Percentiles rank a stretch among this genome's conserved stretches.
Conservation (phyloP, 2,329 filamentous ascomycete genomes). For the Apiospora koreana region DNA sequence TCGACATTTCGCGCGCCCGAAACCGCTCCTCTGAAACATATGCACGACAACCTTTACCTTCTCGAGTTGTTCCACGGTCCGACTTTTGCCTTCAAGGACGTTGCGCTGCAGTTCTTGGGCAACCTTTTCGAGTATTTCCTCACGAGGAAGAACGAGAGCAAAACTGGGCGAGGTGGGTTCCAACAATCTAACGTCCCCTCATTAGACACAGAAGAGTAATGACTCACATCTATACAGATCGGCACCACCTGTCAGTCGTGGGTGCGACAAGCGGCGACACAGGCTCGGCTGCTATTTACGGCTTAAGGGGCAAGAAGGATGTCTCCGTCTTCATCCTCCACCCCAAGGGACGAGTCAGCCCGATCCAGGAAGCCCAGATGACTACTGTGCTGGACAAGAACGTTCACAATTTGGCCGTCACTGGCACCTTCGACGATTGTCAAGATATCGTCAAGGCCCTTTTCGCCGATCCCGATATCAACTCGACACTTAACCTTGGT, state of each 20-base stretch:
- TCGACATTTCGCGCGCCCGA: conserved; percentile 81
- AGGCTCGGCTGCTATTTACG: conserved; percentile 94
- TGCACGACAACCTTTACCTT: conserved; percentile 78
- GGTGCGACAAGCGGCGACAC: conserved; percentile 88
- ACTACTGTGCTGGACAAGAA: conserved; percentile 89
- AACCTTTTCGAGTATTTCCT: conserved; percentile 94
- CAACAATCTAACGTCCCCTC: not conserved
- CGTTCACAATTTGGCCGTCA: conserved; percentile 88
- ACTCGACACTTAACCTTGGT: conserved; percentile 78
- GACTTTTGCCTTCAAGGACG: conserved; percentile 94
- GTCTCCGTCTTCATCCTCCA: conserved; percentile 94
- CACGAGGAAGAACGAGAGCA: conserved; percentile 69
- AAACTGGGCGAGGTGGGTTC: conserved; percentile 54
- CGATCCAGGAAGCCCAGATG: conserved; percentile 96
- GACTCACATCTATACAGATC: conserved; percentile 43
- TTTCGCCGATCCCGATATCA: conserved; percentile 83
- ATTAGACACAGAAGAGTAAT: conserved; percentile 29
- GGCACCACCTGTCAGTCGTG: conserved; percentile 82
- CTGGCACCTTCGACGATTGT: conserved; percentile 94
- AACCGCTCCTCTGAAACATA: conserved; percentile 76
- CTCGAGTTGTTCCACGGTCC: conserved; percentile 97
- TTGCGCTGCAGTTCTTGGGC: conserved; percentile 90
- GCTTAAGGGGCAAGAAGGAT: conserved; percentile 92
- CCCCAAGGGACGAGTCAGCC: conserved; percentile 86
- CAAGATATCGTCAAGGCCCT: conserved; percentile 96